Conservation (phyloP, 768 basidiomycete genomes). For the Mycena polygramma region DNA sequence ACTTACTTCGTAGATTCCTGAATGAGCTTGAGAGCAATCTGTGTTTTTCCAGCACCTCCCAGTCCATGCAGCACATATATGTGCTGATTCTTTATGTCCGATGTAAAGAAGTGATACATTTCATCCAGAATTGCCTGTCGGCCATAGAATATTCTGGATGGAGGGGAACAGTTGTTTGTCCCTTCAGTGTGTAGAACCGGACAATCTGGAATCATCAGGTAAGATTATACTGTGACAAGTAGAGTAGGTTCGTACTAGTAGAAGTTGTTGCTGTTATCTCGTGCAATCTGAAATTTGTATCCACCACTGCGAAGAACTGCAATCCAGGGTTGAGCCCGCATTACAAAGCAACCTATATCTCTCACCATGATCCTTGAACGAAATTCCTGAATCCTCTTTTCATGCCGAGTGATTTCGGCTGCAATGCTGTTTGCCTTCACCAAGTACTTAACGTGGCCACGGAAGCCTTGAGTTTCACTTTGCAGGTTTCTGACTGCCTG, state of each 20-base stretch:
- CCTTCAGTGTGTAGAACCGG: background rate
- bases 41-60: slow-evolving; percentile 28
- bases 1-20: background rate
- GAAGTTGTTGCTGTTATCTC: no score
- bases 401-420: no score
- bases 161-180: slow-evolving; percentile 8
- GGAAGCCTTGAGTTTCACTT: background rate
- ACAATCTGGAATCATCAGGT: no score
- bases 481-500: background rate
- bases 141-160: slow-evolving; percentile 14
- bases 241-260: no score
- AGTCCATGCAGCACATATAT: slow-evolving; percentile 20
- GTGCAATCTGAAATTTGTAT: no score
- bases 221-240: no score
- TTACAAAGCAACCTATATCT: no score
- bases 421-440: background rate
- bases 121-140: background rate
- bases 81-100: background rate
- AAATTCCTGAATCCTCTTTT: no score
- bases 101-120: background rate
- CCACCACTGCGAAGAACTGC: no score
- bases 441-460: background rate
- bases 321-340: no score
- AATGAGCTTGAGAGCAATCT: slow-evolving; percentile 26
- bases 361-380: no score